phyloP scores from a whole-genome alignment of 768 basidiomycete species.

The Tylopilus rubrobrunneus region DNA sequence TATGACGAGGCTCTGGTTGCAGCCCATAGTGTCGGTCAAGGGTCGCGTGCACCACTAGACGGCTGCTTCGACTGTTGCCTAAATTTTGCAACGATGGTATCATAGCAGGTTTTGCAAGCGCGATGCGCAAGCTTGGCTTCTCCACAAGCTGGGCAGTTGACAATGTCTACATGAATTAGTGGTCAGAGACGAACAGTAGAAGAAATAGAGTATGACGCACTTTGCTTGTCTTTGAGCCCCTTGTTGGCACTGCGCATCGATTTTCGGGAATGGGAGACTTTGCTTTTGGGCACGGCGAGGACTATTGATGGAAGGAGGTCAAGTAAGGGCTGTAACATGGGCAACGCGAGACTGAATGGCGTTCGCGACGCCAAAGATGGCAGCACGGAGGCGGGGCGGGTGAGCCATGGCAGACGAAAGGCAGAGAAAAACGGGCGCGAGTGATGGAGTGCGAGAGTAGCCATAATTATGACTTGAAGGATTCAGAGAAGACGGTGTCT shows the following conservation, averaged over 20 bases:
- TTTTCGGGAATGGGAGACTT: conserved; percentile 89
- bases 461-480: conserved; percentile 30
- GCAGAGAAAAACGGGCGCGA: conserved; percentile 26
- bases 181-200: conserved; percentile 4
- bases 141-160: conserved; percentile 88
- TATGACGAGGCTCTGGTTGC: conserved; percentile 2
- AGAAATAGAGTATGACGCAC: conserved; percentile 36
- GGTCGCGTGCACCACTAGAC: background rate
- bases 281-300: conserved; percentile 92
- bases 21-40: background rate
- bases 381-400: conserved; percentile 14
- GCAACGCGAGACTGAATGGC: conserved; percentile 35
- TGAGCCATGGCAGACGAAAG: conserved; percentile 25
- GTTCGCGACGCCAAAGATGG: conserved; percentile 22
- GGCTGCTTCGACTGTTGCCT: conserved; percentile 15
- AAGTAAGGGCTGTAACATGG: conserved; percentile 43
- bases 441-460: conserved; percentile 36
- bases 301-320: conserved; percentile 87
- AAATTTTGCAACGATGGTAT: conserved; percentile 26
- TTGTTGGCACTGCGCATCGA: conserved; percentile 95
- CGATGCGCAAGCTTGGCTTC: conserved; percentile 85
- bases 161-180: conserved; percentile 58
- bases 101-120: conserved; percentile 77
- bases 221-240: conserved; percentile 89
- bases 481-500: background rate